A percentile compares a stretch with the other conserved stretches of the same genome.
Evolutionary conservation across 129 eudicot genomes (phyloP).

Genomic region (Escallonia rubra): DNA sequence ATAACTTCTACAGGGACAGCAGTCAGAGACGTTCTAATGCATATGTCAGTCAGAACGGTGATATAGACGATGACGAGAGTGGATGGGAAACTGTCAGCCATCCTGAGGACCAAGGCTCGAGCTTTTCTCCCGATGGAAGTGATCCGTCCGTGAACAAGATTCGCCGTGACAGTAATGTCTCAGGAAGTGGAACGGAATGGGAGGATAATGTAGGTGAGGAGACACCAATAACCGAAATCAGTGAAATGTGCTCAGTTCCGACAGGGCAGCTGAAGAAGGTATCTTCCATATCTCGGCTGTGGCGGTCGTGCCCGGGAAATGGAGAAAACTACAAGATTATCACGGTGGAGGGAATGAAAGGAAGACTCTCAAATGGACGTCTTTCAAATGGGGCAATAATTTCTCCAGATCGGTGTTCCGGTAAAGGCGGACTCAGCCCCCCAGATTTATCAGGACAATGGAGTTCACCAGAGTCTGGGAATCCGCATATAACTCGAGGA

Average conservation of each 20-base stretch:
- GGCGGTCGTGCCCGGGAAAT: slow-evolving; percentile 58
- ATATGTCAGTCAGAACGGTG: slow-evolving; percentile 36
- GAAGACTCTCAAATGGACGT: slow-evolving; percentile 49
- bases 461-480: slow-evolving; percentile 76
- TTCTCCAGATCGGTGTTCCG: slow-evolving; percentile 45
- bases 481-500: slow-evolving; percentile 49
- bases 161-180: slow-evolving; percentile 33
- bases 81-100: slow-evolving; percentile 97
- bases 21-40: slow-evolving; percentile 25
- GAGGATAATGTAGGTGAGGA: slow-evolving; percentile 48
- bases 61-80: slow-evolving; percentile 67
- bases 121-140: slow-evolving; percentile 70
- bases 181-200: slow-evolving; percentile 59
- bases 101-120: slow-evolving; percentile 75
- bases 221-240: slow-evolving; percentile 57
- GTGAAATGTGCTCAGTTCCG: slow-evolving; percentile 52
- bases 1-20: slow-evolving; percentile 17
- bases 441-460: slow-evolving; percentile 45
- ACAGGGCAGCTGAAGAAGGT: slow-evolving; percentile 44
- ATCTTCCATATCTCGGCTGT: slow-evolving; percentile 60
- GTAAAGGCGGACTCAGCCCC: slow-evolving; percentile 36
- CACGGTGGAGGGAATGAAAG: slow-evolving; percentile 64
- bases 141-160: slow-evolving; percentile 53
- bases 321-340: slow-evolving; percentile 75
- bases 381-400: slow-evolving; percentile 31